Conservation (phyloP, 169 alveolate genomes). For the Plasmodium adleri region DNA sequence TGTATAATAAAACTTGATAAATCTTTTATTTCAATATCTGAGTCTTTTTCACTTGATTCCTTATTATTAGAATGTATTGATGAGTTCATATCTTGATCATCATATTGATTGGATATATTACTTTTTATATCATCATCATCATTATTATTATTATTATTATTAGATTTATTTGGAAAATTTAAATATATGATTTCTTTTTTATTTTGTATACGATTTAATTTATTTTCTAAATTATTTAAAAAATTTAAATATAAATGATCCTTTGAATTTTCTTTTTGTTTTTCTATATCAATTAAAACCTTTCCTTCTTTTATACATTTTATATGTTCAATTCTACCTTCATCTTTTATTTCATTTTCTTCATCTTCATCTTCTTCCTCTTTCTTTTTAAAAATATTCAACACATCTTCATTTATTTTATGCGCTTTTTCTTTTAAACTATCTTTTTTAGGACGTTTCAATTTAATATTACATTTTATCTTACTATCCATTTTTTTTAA, state of each 20-base stretch:
- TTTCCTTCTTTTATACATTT: conserved; percentile 49
- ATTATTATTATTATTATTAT: not conserved
- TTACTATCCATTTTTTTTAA: conserved; percentile 3
- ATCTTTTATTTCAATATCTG: conserved; percentile 10
- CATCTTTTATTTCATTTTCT: conserved; percentile 3
- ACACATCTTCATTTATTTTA: conserved; percentile 1
- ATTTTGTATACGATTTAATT: conserved; percentile 44
- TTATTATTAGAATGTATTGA: not conserved
- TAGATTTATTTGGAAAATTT: conserved; percentile 19
- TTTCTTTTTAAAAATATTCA: conserved; percentile 11
- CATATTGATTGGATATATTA: not conserved
- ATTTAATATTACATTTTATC: conserved; percentile 23
- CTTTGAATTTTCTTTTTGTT: not conserved
- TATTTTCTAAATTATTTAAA: conserved; percentile 37
- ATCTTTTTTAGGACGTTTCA: not conserved
- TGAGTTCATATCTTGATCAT: no score
- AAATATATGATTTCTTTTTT: conserved; percentile 47
- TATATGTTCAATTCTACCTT: conserved; percentile 21
- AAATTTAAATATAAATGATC: conserved; percentile 18
- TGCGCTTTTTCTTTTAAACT: not conserved
- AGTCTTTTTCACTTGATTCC: not conserved
- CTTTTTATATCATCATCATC: not conserved
- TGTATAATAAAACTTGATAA: not conserved
- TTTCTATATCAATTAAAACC: conserved; percentile 6
- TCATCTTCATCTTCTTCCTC: not conserved